phyloP scores from a whole-genome alignment of 768 basidiomycete genomes.

The Collybia mongolica region DNA sequence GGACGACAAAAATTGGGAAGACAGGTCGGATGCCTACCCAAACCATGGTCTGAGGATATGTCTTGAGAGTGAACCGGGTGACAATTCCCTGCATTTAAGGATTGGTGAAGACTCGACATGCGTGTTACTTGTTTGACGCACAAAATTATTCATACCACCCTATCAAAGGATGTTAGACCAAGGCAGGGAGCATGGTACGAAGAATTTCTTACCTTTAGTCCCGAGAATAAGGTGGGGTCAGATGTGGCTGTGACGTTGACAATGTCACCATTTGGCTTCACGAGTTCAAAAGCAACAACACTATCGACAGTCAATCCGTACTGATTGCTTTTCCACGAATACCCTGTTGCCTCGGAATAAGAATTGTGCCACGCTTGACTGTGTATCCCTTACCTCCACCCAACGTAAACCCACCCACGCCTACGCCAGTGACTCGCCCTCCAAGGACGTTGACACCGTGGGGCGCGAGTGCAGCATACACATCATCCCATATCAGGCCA shows the following conservation, averaged over 20 bases:
- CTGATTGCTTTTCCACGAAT: slow-evolving; percentile 65
- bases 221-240: slow-evolving; percentile 40
- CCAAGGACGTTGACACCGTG: slow-evolving; percentile 56
- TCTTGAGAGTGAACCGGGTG: slow-evolving; percentile 53
- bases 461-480: slow-evolving; percentile 50
- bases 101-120: background rate
- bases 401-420: slow-evolving; percentile 56
- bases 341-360: slow-evolving; percentile 33
- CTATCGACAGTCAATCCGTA: slow-evolving; percentile 58
- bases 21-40: slow-evolving; percentile 44
- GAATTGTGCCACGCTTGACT: slow-evolving; percentile 27
- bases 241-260: slow-evolving; percentile 30
- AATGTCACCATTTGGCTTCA: slow-evolving; percentile 51
- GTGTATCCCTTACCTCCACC: slow-evolving; percentile 52
- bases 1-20: background rate
- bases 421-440: slow-evolving; percentile 55
- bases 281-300: slow-evolving; percentile 53
- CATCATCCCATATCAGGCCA: slow-evolving; percentile 64
- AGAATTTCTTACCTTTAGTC: slow-evolving; percentile 29
- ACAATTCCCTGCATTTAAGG: slow-evolving; percentile 46
- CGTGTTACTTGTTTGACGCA: slow-evolving; percentile 3
- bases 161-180: slow-evolving; percentile 15
- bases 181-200: background rate
- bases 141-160: slow-evolving; percentile 67
- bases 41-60: slow-evolving; percentile 52